These are phyloP conservation scores for Ophiobolus disseminans DNA, from an alignment of 2,329 filamentous ascomycete genomes.

Conservation along the genomic window DNA sequence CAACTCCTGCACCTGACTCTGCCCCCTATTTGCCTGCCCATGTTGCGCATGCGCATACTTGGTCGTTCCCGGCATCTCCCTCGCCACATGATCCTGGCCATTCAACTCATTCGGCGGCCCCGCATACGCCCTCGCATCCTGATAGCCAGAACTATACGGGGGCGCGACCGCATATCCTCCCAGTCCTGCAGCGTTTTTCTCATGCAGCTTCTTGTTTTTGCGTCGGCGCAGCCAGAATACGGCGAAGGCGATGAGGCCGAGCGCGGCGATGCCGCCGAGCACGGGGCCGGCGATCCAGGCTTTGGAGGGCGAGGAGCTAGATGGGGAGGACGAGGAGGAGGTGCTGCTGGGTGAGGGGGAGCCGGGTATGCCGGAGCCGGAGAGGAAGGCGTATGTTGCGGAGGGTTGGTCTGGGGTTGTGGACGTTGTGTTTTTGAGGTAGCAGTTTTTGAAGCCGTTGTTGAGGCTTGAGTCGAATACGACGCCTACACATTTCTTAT, in stretches of 20 bases:
- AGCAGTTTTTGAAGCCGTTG: conserved; percentile 41
- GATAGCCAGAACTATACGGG: conserved; percentile 7
- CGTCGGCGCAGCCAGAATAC: conserved; percentile 16
- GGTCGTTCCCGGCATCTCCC: conserved; percentile 20
- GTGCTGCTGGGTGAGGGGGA: conserved; percentile 6
- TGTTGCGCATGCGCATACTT: conserved; percentile 26
- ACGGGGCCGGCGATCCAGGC: conserved; percentile 42
- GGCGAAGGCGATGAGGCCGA: conserved; percentile 24
- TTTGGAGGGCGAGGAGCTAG: conserved; percentile 13
- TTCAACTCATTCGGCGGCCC: conserved; percentile 7
- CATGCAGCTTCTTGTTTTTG: not conserved
- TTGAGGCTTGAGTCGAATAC: conserved; percentile 34
- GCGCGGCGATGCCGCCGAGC: conserved; percentile 24
- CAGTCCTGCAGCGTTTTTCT: conserved; percentile 11
- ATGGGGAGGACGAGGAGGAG: not conserved
- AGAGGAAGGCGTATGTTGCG: conserved; percentile 31
- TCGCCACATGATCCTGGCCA: conserved; percentile 5
- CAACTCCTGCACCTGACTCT: conserved; percentile 19
- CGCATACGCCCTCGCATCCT: conserved; percentile 9
- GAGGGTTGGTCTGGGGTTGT: conserved; percentile 23
- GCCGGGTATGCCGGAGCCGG: conserved; percentile 11
- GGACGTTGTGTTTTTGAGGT: conserved; percentile 40
- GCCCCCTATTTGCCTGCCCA: conserved; percentile 1
- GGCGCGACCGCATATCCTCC: conserved; percentile 13
- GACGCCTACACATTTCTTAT: conserved; percentile 33